phyloP scores from a whole-genome alignment of 192 early-diverging fungal genomes.

The Backusella morwellensis region DNA sequence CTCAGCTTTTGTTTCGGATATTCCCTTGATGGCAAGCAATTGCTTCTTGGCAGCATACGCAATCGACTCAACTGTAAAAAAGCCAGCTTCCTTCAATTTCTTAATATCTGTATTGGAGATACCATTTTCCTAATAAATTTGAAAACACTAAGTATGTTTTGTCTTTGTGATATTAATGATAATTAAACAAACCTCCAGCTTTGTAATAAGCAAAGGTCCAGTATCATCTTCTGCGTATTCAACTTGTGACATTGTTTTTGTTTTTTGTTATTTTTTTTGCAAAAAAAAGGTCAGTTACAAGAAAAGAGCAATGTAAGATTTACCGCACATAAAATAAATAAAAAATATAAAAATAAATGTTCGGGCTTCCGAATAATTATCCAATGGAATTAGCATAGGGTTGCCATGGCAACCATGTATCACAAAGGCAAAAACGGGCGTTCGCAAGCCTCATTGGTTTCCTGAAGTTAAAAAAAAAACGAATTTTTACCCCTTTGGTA shows the following conservation, averaged over 20 bases:
- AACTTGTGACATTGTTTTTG: conserved; percentile 1
- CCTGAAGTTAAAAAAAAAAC: neutral
- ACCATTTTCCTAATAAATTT: conserved; percentile 55
- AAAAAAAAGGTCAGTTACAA: neutral
- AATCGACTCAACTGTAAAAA: conserved; percentile 88
- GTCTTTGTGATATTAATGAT: neutral
- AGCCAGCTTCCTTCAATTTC: conserved; percentile 86
- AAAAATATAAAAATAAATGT: neutral
- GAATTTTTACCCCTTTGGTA: neutral
- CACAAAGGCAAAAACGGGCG: neutral
- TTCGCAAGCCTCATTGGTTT: neutral
- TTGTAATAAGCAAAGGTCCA: neutral
- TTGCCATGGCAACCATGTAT: conserved; percentile 9
- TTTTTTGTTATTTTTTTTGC: neutral
- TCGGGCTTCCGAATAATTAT: neutral
- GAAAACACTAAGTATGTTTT: neutral
- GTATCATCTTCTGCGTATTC: neutral
- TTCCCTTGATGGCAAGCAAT: conserved; percentile 87
- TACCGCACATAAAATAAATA: neutral
- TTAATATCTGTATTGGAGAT: conserved; percentile 71
- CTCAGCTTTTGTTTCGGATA: conserved; percentile 94
- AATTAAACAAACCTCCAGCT: neutral
- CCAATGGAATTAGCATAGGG: neutral
- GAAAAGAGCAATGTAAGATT: neutral
- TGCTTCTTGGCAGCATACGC: conserved; percentile 91